Evolutionary conservation across 495 filamentous ascomycete genomes (phyloP).

Genomic region (Penicillium parvum): DNA sequence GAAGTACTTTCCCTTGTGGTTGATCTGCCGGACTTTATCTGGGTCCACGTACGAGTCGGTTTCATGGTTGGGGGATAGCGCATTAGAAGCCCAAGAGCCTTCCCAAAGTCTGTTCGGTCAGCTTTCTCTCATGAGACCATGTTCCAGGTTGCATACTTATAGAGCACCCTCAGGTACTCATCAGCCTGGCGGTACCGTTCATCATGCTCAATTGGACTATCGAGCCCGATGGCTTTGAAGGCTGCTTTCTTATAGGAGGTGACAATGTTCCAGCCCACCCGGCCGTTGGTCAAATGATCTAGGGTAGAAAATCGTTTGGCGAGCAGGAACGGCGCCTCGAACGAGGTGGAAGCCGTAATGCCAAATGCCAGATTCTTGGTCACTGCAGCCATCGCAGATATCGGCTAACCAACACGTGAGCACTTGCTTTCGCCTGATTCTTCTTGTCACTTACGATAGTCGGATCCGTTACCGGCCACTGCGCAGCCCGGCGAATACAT

Average conservation of each 20-base stretch:
- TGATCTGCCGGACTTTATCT: slow-evolving; percentile 53
- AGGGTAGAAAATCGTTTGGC: slow-evolving; percentile 58
- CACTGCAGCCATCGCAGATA: slow-evolving; percentile 47
- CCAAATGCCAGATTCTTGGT: slow-evolving; percentile 46
- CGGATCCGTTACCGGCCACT: slow-evolving; percentile 55
- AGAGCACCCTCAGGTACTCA: slow-evolving; percentile 56
- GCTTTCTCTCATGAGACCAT: neutral
- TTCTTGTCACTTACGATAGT: slow-evolving; percentile 42
- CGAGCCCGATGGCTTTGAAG: slow-evolving; percentile 54
- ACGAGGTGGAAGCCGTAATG: slow-evolving; percentile 52
- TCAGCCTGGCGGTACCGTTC: slow-evolving; percentile 58
- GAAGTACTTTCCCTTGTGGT: slow-evolving; percentile 57
- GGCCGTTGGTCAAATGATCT: slow-evolving; percentile 57
- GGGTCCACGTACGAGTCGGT: slow-evolving; percentile 52
- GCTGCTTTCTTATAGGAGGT: slow-evolving; percentile 57
- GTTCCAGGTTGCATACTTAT: slow-evolving; percentile 33
- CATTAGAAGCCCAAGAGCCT: slow-evolving; percentile 55
- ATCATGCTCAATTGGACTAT: slow-evolving; percentile 56
- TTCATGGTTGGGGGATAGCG: slow-evolving; percentile 43
- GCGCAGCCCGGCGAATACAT: slow-evolving; percentile 47
- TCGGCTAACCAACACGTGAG: slow-evolving; percentile 23
- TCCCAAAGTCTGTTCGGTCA: slow-evolving; percentile 50
- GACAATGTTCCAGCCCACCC: slow-evolving; percentile 64
- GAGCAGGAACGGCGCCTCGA: slow-evolving; percentile 54
- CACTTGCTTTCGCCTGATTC: neutral